A percentile compares a stretch with the other conserved stretches of the same genome.
Evolutionary conservation across 495 filamentous ascomycete species (phyloP).

Genomic region (Letharia lupina): DNA sequence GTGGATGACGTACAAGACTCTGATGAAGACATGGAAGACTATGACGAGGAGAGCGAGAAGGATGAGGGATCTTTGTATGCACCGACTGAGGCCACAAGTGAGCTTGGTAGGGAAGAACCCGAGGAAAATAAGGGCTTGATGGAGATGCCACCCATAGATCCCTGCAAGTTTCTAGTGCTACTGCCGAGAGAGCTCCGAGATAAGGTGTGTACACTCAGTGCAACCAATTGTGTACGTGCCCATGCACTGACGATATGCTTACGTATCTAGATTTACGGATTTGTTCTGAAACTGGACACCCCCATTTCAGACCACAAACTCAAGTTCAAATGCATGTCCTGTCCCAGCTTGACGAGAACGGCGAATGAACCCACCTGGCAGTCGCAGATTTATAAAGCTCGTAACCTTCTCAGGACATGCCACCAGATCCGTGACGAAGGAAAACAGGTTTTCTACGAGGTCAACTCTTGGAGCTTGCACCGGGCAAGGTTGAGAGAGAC

Average conservation of each 20-base stretch:
- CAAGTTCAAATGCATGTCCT: slow-evolving; percentile 8
- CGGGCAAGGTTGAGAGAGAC: slow-evolving; percentile 10
- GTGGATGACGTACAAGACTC: not conserved
- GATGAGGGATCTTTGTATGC: not conserved
- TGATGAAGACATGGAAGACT: not conserved
- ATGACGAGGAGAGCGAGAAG: not conserved
- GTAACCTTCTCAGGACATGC: slow-evolving; percentile 3
- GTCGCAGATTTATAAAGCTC: not conserved
- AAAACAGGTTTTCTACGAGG: not conserved
- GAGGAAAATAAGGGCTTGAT: not conserved
- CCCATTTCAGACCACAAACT: slow-evolving; percentile 2
- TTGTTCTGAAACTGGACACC: not conserved
- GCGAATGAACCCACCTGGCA: not conserved
- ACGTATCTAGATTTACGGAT: slow-evolving; percentile 3
- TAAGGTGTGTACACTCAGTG: not conserved
- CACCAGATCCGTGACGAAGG: slow-evolving; percentile 6
- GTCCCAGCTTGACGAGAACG: not conserved
- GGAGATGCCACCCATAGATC: not conserved
- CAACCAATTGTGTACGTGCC: not conserved
- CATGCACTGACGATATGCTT: not conserved
- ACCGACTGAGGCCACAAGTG: not conserved
- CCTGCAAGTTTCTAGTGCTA: not conserved
- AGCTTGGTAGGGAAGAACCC: not conserved
- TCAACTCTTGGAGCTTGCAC: slow-evolving; percentile 11
- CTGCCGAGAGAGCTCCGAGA: slow-evolving; percentile 12